These are phyloP conservation scores for Suhomyces guaymorum DNA, from an alignment of 1,139 yeast species.

Conservation along the genomic window DNA sequence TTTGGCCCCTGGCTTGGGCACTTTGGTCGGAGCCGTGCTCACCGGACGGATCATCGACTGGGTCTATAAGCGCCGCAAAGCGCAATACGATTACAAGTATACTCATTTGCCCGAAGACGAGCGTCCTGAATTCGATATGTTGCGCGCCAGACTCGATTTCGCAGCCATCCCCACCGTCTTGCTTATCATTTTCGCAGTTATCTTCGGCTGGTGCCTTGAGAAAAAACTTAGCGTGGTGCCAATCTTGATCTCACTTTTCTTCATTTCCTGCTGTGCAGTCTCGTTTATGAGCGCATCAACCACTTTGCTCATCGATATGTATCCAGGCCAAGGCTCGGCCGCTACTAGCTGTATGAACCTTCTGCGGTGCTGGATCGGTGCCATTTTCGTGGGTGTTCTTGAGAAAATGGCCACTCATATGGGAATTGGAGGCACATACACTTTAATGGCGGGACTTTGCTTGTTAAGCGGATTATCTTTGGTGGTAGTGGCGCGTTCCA, in stretches of 20 bases:
- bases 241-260: conserved; percentile 55
- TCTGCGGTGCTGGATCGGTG: conserved; percentile 27
- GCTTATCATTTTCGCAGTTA: conserved; percentile 41
- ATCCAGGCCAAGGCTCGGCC: conserved; percentile 31
- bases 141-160: conserved; percentile 30
- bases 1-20: conserved; percentile 61
- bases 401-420: conserved; percentile 22
- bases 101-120: conserved; percentile 35
- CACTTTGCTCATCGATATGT: conserved; percentile 33
- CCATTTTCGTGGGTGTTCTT: conserved; percentile 25
- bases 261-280: conserved; percentile 49
- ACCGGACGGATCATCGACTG: conserved; percentile 52
- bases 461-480: conserved; percentile 9
- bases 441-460: conserved; percentile 23
- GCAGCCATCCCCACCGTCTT: conserved; percentile 28
- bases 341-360: conserved; percentile 35
- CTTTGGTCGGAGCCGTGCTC: conserved; percentile 49
- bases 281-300: conserved; percentile 26
- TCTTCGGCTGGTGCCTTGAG: conserved; percentile 72
- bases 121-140: conserved; percentile 27
- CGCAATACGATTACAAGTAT: conserved; percentile 45
- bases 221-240: conserved; percentile 50
- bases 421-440: conserved; percentile 27
- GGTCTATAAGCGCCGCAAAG: conserved; percentile 35
- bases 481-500: conserved; percentile 7